A percentile compares a stretch with the other conserved stretches of the same genome.
phyloP scores from a whole-genome alignment of 768 basidiomycete species.

The Daedalea quercina region DNA sequence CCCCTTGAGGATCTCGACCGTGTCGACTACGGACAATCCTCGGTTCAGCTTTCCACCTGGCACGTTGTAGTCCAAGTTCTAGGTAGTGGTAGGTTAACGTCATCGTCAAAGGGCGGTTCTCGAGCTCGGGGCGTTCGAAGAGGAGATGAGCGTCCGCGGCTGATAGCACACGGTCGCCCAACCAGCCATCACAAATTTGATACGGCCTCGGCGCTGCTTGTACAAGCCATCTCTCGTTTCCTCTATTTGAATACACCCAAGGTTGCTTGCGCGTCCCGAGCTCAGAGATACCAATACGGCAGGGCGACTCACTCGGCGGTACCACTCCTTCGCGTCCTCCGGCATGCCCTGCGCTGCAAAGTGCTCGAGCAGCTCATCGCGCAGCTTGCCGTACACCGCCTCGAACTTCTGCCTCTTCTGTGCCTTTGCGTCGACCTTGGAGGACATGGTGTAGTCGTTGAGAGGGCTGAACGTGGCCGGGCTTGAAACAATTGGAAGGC shows the following conservation, averaged over 20 bases:
- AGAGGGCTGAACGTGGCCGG: neutral
- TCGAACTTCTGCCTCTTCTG: conserved; percentile 53
- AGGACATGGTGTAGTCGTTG: neutral
- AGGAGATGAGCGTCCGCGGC: no score
- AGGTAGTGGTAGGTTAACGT: neutral
- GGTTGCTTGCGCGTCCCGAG: neutral
- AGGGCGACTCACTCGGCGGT: conserved; percentile 50
- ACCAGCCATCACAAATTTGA: no score
- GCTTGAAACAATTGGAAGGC: neutral
- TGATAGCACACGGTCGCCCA: no score
- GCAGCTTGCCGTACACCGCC: conserved; percentile 61
- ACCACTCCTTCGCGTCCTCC: conserved; percentile 80
- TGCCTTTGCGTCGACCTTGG: conserved; percentile 17
- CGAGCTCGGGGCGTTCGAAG: no score
- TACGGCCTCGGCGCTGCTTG: no score
- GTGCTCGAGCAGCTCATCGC: conserved; percentile 70
- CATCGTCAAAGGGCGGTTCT: no score
- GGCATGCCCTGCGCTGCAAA: conserved; percentile 74
- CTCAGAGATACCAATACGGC: neutral
- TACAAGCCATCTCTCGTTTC: no score
- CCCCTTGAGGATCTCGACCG: conserved; percentile 81
- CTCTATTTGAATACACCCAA: neutral
- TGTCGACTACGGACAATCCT: conserved; percentile 93
- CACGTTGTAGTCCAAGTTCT: conserved; percentile 93
- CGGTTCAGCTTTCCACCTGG: conserved; percentile 95